Evolutionary conservation across 495 filamentous ascomycete genomes (phyloP).

Genomic region (Parathielavia hyrcaniae): DNA sequence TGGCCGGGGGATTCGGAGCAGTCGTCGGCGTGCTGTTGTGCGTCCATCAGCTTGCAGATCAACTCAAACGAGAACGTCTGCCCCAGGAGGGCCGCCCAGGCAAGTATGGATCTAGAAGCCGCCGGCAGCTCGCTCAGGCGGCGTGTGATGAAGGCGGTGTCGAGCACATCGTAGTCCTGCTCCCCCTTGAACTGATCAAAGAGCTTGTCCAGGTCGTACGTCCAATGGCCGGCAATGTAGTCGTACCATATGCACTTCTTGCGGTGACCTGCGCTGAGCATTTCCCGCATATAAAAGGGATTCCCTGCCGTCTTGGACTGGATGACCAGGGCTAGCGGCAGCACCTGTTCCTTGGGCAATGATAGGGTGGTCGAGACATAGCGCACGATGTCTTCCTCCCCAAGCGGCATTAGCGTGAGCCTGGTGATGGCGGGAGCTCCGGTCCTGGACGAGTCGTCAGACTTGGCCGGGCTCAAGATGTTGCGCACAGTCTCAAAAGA

Average conservation of each 20-base stretch:
- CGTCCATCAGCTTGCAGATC: slow-evolving; percentile 67
- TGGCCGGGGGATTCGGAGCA: slow-evolving; percentile 19
- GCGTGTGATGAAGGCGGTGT: slow-evolving; percentile 70
- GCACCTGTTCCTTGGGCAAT: slow-evolving; percentile 51
- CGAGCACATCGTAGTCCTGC: slow-evolving; percentile 68
- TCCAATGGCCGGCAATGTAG: slow-evolving; percentile 71
- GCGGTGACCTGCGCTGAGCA: slow-evolving; percentile 79
- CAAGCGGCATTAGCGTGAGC: slow-evolving; percentile 60
- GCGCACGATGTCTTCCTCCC: slow-evolving; percentile 65
- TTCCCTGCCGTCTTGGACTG: slow-evolving; percentile 79
- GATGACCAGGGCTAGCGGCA: slow-evolving; percentile 63
- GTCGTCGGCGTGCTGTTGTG: slow-evolving; percentile 53
- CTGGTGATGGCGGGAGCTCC: slow-evolving; percentile 51
- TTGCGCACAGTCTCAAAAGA: slow-evolving; percentile 40
- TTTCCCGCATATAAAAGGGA: slow-evolving; percentile 82
- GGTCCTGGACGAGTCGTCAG: slow-evolving; percentile 42
- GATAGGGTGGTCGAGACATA: slow-evolving; percentile 73
- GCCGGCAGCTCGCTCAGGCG: slow-evolving; percentile 67
- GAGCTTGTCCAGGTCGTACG: slow-evolving; percentile 75
- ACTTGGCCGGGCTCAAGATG: slow-evolving; percentile 43
- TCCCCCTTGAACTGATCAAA: slow-evolving; percentile 75
- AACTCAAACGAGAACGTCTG: slow-evolving; percentile 72
- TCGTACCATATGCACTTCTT: slow-evolving; percentile 86
- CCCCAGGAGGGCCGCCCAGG: slow-evolving; percentile 80
- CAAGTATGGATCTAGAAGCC: slow-evolving; percentile 66